Base-by-base conservation (phyloP, 108 stramenopile genomes). In the Discostella pseudostelligera region DNA sequence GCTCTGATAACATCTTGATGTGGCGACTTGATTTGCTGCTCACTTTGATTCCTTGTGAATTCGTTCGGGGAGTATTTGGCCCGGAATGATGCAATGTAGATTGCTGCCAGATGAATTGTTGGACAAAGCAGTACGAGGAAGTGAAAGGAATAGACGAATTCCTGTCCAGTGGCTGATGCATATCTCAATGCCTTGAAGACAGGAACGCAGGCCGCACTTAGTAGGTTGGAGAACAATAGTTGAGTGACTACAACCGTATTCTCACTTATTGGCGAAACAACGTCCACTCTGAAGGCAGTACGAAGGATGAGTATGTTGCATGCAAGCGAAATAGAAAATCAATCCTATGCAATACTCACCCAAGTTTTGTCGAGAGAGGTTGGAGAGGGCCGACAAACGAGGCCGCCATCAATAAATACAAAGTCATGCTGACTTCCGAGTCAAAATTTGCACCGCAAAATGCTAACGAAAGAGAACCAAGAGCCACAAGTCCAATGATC, bases 1-100 rank as follows among this genome's bases (percentile, higher is more conserved):
- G 48, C 13, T 16, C 13, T 47, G 46, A 7, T n/a, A 17, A 21
- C 43, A 6, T 29, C 44, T 22, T 43, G 22, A 26, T 32, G 48
- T 46, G 25, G 21, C 16, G 17, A n/a, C 62, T 26, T 29, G 8
- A 14, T 39, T 14, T 12, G 32, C 46, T 47, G 46, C 46, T 47
- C 46, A 17, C 17, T 21, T 47, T 20, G 46, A 6, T 21, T 47
- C 46, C 16, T 47, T 17, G 46, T 47, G 1, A 47, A 47, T 17
- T 47, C 46, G 14, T 20, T 47, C 46, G 20, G 46, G 5, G 46
- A 17, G 21, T 47, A 47, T 17, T 47, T 20, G 6, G 46, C 46
- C 58, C 82, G 84, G 74, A 88, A 92, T n/a, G 87, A 87, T 22
- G 85, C 84, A 67, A 92, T 88, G 57, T 83, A 88, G 14, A 92